phyloP scores from a whole-genome alignment of 2,329 filamentous ascomycete species.

The Mollisia scopiformis region DNA sequence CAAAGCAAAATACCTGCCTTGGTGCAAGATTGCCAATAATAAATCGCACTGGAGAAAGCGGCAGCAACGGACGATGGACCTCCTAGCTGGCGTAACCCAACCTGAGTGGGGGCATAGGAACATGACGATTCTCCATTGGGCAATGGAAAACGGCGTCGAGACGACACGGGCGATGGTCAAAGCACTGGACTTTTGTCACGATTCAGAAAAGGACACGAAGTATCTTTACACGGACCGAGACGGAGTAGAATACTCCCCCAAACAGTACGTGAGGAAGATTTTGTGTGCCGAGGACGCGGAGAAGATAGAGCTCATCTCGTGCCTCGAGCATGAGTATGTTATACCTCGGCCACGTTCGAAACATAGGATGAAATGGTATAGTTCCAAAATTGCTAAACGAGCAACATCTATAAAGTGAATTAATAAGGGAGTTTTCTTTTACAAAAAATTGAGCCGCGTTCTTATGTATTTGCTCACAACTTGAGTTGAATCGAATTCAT shows the following conservation, averaged over 20 bases:
- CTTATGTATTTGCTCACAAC: no score
- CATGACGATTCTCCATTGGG: slow-evolving; percentile 7
- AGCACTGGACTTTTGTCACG: slow-evolving; percentile 5
- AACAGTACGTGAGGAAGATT: slow-evolving; percentile 7
- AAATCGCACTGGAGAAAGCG: slow-evolving; percentile 2
- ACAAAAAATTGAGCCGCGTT: no score
- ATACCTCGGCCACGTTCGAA: no score
- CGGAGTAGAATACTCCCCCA: slow-evolving; percentile 6
- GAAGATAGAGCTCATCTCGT: slow-evolving; percentile 8
- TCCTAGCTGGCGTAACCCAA: slow-evolving; percentile 2
- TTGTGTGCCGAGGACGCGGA: neutral
- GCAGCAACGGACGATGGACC: slow-evolving; percentile 5
- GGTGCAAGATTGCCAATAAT: slow-evolving; percentile 9
- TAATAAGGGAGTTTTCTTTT: no score
- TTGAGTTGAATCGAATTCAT: no score
- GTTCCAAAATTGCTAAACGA: no score
- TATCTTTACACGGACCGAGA: slow-evolving; percentile 11
- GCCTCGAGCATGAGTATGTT: neutral
- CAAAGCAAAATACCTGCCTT: neutral
- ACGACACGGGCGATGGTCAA: slow-evolving; percentile 6
- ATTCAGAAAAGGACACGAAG: slow-evolving; percentile 4
- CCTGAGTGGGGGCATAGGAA: slow-evolving; percentile 2
- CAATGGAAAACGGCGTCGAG: slow-evolving; percentile 5
- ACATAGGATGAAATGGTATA: no score
- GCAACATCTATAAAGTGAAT: no score